Evolutionary conservation across 2,329 filamentous ascomycete genomes (phyloP).

Genomic region (Botryotinia globosa): DNA sequence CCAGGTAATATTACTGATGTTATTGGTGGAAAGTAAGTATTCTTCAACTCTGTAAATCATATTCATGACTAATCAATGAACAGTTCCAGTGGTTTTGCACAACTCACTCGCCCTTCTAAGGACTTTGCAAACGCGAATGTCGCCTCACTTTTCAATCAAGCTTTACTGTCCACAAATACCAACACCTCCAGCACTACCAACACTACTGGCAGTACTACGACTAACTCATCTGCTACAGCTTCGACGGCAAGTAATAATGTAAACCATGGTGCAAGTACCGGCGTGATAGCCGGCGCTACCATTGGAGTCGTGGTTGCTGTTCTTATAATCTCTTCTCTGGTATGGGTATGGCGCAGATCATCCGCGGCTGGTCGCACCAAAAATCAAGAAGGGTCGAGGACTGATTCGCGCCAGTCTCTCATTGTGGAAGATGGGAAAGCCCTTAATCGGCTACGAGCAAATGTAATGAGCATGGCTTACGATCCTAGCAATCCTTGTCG

Average conservation of each 20-base stretch:
- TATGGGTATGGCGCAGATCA: slow-evolving; percentile 16
- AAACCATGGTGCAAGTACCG: neutral
- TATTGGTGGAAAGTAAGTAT: slow-evolving; percentile 36
- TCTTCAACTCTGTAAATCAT: neutral
- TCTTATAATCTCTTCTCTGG: slow-evolving; percentile 5
- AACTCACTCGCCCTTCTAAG: neutral
- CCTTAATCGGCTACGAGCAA: neutral
- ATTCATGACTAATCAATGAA: neutral
- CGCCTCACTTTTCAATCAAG: slow-evolving; percentile 14
- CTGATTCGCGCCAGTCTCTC: slow-evolving; percentile 5
- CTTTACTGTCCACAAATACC: neutral
- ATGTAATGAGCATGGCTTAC: slow-evolving; percentile 8
- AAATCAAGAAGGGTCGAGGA: neutral
- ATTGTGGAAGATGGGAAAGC: slow-evolving; percentile 7
- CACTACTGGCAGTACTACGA: neutral
- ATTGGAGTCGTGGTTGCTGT: neutral
- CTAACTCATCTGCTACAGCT: neutral
- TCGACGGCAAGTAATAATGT: neutral
- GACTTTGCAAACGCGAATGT: slow-evolving; percentile 4
- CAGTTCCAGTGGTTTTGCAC: slow-evolving; percentile 15
- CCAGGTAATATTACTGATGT: slow-evolving; percentile 28
- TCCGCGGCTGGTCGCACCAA: neutral
- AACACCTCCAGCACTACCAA: neutral
- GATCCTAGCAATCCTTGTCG: slow-evolving; percentile 7
- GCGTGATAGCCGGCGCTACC: slow-evolving; percentile 13